Conservation (phyloP, 2,329 filamentous ascomycete genomes). For the Alternaria solani region DNA sequence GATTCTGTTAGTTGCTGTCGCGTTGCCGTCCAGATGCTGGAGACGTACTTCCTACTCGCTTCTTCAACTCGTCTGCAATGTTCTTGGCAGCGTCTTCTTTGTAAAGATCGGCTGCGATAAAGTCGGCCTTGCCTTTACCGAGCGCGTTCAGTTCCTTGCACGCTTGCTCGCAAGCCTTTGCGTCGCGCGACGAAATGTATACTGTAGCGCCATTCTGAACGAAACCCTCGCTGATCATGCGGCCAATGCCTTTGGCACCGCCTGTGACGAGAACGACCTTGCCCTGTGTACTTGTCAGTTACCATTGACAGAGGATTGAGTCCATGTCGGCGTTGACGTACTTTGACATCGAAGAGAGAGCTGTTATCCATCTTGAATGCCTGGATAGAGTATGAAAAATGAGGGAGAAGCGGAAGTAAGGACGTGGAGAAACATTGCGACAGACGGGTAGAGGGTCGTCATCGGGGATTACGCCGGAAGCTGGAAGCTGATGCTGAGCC, state of each 20-base stretch:
- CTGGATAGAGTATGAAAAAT: not conserved
- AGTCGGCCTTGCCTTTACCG: conserved; percentile 65
- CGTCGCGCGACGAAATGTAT: conserved; percentile 73
- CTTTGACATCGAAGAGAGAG: conserved; percentile 50
- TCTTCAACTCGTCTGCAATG: conserved; percentile 65
- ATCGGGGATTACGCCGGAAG: conserved; percentile 17
- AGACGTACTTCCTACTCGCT: conserved; percentile 55
- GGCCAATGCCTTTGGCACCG: conserved; percentile 67
- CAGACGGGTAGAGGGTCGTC: conserved; percentile 9
- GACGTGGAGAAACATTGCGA: conserved; percentile 11
- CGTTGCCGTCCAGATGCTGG: not conserved
- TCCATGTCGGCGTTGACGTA: conserved; percentile 10
- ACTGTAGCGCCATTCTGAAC: conserved; percentile 71
- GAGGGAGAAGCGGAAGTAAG: not conserved
- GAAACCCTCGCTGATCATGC: conserved; percentile 73
- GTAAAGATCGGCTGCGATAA: conserved; percentile 69
- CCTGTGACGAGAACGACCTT: conserved; percentile 59
- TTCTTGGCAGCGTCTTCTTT: conserved; percentile 66
- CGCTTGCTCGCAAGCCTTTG: conserved; percentile 67
- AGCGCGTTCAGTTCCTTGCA: conserved; percentile 65
- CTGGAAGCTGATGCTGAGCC: conserved; percentile 35
- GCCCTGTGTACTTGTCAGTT: conserved; percentile 31
- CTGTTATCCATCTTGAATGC: conserved; percentile 44
- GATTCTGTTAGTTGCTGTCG: not conserved
- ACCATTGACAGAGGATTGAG: not conserved